phyloP scores from a whole-genome alignment of 768 basidiomycete species.

The Amanita polypyramis region DNA sequence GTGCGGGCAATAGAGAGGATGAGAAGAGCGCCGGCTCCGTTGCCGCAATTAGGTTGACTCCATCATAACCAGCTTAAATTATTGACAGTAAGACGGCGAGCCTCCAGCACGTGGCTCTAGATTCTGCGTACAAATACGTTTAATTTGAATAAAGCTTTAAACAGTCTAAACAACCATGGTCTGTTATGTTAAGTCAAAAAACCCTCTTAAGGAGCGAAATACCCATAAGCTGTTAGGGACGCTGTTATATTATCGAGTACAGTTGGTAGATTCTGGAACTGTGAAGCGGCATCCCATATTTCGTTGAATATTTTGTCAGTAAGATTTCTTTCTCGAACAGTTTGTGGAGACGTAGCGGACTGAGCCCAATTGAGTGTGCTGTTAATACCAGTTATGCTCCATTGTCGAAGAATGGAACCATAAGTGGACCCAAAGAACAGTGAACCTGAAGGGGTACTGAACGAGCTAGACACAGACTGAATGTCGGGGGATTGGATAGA shows the following conservation, averaged over 20 bases:
- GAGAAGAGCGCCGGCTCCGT: not conserved
- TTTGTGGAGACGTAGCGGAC: slow-evolving; percentile 33
- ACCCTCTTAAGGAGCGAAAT: slow-evolving; percentile 1
- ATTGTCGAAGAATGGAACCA: slow-evolving; percentile 37
- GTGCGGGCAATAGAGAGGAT: not conserved
- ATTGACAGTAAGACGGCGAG: no score
- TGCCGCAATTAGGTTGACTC: not conserved
- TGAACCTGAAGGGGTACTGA: slow-evolving; percentile 34
- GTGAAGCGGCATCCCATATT: slow-evolving; percentile 37
- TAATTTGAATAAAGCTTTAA: no score
- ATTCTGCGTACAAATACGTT: no score
- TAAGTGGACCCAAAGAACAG: slow-evolving; percentile 53
- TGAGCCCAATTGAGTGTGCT: slow-evolving; percentile 41
- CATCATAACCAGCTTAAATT: not conserved
- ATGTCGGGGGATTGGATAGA: slow-evolving; percentile 38
- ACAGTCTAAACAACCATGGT: no score
- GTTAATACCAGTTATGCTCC: slow-evolving; percentile 35
- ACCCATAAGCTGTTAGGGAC: slow-evolving; percentile 4
- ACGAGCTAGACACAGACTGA: slow-evolving; percentile 35
- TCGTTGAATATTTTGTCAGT: slow-evolving; percentile 31
- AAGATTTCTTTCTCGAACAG: slow-evolving; percentile 41
- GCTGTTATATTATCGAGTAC: slow-evolving; percentile 5
- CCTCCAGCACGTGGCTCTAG: no score
- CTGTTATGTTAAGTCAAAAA: not conserved
- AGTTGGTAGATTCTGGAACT: slow-evolving; percentile 21